A percentile compares a stretch with the other conserved stretches of the same genome.
Evolutionary conservation across 2,329 filamentous ascomycete genomes (phyloP).

Genomic region (Alternaria viburni): DNA sequence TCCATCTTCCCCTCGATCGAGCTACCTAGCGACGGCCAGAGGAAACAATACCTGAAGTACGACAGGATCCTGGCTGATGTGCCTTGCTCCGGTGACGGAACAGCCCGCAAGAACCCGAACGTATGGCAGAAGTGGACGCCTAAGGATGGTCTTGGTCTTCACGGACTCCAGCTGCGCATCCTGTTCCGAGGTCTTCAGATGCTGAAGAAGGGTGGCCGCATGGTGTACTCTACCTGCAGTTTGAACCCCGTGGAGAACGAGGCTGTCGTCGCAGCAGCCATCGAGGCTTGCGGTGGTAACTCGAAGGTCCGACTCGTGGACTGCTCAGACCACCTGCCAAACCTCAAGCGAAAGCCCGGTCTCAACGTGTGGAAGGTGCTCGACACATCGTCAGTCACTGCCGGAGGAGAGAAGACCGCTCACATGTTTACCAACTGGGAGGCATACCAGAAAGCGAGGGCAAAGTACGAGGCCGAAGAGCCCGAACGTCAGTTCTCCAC

Average conservation of each 20-base stretch:
- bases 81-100: slow-evolving; percentile 95
- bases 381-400: slow-evolving; percentile 45
- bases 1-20: slow-evolving; percentile 93
- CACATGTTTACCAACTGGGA: slow-evolving; percentile 82
- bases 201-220: slow-evolving; percentile 90
- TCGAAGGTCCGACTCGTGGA: slow-evolving; percentile 84
- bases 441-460: slow-evolving; percentile 74
- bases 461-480: slow-evolving; percentile 62
- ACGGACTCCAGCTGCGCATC: slow-evolving; percentile 86
- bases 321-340: slow-evolving; percentile 77
- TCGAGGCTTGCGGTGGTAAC: slow-evolving; percentile 85
- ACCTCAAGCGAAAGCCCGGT: slow-evolving; percentile 77
- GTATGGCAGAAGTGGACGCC: slow-evolving; percentile 97
- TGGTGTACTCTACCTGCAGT: slow-evolving; percentile 98
- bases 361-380: slow-evolving; percentile 88
- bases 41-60: slow-evolving; percentile 86
- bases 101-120: slow-evolving; percentile 87
- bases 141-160: slow-evolving; percentile 83
- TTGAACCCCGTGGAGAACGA: slow-evolving; percentile 99
- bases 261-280: slow-evolving; percentile 84
- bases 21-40: slow-evolving; percentile 66
- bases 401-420: slow-evolving; percentile 70
- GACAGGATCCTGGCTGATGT: slow-evolving; percentile 96
- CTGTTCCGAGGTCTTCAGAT: slow-evolving; percentile 91
- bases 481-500: slow-evolving; percentile 62